A percentile compares a stretch with the other conserved stretches of the same genome.
These are phyloP conservation scores for Bruguiera gymnorhiza DNA, from an alignment of 345 rosid genomes.

Conservation along the genomic window DNA sequence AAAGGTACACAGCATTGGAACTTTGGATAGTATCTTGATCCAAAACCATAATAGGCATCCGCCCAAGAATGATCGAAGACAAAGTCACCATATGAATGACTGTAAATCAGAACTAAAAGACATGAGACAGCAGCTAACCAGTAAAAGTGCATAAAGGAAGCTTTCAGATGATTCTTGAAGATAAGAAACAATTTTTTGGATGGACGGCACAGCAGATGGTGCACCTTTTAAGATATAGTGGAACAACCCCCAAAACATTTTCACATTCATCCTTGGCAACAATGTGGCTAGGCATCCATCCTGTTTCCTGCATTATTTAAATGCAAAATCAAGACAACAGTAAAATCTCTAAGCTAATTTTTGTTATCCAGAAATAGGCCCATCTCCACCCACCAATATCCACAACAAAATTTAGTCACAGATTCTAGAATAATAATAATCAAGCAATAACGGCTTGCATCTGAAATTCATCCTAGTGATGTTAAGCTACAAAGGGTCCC, in stretches of 20 bases:
- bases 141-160: conserved; percentile 5
- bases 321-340: conserved; percentile 7
- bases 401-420: too few relatives aligned
- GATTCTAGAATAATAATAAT: too few relatives aligned
- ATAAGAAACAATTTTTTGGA: conserved; percentile 7
- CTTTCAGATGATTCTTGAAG: conserved; percentile 7
- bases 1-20: conserved; percentile 95
- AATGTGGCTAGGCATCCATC: conserved; percentile 84
- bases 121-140: conserved; percentile 22
- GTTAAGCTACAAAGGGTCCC: too few relatives aligned
- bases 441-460: too few relatives aligned
- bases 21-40: conserved; percentile 89
- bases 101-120: conserved; percentile 36
- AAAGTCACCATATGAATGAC: conserved; percentile 94
- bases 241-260: conserved; percentile 74
- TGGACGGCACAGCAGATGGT: conserved; percentile 21
- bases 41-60: conserved; percentile 83
- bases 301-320: conserved; percentile 64
- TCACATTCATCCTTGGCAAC: conserved; percentile 73
- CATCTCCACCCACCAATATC: not conserved
- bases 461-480: too few relatives aligned
- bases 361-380: not conserved
- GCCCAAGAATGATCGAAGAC: conserved; percentile 98
- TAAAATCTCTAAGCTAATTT: not conserved
- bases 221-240: conserved; percentile 95